These are phyloP conservation scores for Trichophyton mentagrophytes DNA, from an alignment of 2,329 filamentous ascomycete species.

Conservation along the genomic window DNA sequence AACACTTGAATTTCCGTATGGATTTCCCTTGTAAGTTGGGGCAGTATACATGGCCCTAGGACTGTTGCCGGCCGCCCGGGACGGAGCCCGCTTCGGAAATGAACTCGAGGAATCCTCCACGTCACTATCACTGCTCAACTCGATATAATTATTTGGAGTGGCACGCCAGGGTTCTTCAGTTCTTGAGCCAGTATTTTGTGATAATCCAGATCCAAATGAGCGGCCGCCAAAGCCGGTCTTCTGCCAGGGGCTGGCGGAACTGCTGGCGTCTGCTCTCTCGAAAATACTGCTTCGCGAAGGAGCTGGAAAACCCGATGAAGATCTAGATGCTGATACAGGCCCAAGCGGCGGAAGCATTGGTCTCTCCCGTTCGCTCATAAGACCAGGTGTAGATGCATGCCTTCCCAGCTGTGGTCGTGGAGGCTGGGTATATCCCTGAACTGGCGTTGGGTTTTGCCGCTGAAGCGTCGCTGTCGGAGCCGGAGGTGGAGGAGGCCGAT, in stretches of 20 bases:
- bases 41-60: neutral
- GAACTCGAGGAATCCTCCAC: neutral
- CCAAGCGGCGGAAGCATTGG: neutral
- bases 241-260: neutral
- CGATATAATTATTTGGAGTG: slow-evolving; percentile 2
- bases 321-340: neutral
- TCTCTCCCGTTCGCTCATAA: neutral
- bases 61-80: neutral
- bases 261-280: neutral
- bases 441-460: neutral
- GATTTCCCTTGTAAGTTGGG: neutral
- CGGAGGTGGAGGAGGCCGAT: neutral
- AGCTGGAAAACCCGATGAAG: neutral
- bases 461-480: neutral
- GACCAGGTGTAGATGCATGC: neutral
- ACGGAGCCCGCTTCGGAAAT: too few species aligned
- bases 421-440: neutral
- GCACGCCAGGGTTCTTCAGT: neutral
- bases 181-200: neutral
- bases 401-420: neutral
- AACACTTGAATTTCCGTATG: neutral
- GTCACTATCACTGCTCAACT: slow-evolving; percentile 11
- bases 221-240: neutral
- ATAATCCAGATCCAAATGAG: neutral
- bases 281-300: neutral